These are phyloP conservation scores for Pterocarpus santalinus DNA, from an alignment of 306 rosid species.

Conservation along the genomic window DNA sequence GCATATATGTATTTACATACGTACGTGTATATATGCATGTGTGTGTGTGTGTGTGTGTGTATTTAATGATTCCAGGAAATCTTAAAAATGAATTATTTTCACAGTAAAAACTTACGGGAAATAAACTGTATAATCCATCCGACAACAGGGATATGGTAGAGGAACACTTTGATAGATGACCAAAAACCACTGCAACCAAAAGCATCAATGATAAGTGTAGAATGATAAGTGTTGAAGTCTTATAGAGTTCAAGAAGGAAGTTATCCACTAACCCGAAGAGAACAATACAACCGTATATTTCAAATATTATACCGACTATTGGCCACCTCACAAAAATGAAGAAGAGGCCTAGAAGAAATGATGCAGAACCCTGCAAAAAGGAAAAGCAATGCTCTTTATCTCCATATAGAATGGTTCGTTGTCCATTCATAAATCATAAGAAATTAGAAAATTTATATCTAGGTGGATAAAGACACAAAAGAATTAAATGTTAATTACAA, in stretches of 20 bases:
- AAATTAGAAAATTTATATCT: background rate
- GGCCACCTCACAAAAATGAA: constrained; percentile 96
- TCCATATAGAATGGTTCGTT: constrained; percentile 15
- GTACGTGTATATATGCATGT: no score
- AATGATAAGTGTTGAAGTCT: constrained; percentile 24
- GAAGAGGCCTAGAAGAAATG: constrained; percentile 91
- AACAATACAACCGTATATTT: constrained; percentile 75
- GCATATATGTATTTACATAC: no score
- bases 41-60: no score
- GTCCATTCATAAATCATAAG: background rate
- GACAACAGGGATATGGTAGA: constrained; percentile 76
- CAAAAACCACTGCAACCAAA: constrained; percentile 81
- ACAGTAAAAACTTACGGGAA: constrained; percentile 68
- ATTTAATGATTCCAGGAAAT: constrained; percentile 5
- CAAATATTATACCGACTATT: constrained; percentile 78
- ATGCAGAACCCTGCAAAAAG: constrained; percentile 80
- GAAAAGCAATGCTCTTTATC: constrained; percentile 29
- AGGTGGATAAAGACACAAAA: constrained; percentile 14
- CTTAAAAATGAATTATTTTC: constrained; percentile 21
- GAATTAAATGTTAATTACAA: constrained; percentile 22
- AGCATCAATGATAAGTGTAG: constrained; percentile 30
- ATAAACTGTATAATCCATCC: constrained; percentile 85
- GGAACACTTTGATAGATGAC: constrained; percentile 82
- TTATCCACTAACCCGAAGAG: constrained; percentile 84
- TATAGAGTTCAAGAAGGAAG: constrained; percentile 40